Evolutionary conservation across 1,284 basidiomycete genomes (phyloP).

Genomic region (Entoloma clypeatum): DNA sequence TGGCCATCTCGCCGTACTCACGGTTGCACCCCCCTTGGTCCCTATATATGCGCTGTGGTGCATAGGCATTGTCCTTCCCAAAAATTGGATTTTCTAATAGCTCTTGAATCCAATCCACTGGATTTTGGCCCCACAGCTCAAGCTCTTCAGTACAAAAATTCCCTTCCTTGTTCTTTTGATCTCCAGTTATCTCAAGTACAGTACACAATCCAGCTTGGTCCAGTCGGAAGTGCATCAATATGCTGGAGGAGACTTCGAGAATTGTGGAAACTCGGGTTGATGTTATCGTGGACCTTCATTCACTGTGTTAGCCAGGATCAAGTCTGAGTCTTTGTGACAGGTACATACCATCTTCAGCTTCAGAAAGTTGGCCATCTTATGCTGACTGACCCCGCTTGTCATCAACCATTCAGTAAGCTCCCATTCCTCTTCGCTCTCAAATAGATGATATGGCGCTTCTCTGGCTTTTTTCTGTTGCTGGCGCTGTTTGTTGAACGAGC

Average conservation of each 20-base stretch:
- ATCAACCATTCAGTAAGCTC: conserved; percentile 8
- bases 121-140: conserved; percentile 7
- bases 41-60: too few relatives aligned
- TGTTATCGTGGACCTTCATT: conserved; percentile 9
- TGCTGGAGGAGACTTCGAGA: conserved; percentile 4
- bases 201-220: conserved; percentile 15
- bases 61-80: too few relatives aligned
- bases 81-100: too few relatives aligned
- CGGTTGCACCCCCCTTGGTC: too few relatives aligned
- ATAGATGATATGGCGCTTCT: conserved; percentile 1
- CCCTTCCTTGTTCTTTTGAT: too few relatives aligned
- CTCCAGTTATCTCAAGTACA: too few relatives aligned
- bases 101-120: too few relatives aligned
- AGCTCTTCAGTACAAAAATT: too few relatives aligned
- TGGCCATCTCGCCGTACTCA: too few relatives aligned
- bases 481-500: neutral
- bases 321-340: neutral
- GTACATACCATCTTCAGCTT: conserved; percentile 1
- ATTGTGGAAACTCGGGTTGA: conserved; percentile 13
- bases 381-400: conserved; percentile 9
- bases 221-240: conserved; percentile 12
- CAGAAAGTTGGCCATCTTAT: conserved; percentile 8
- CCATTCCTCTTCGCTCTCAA: conserved; percentile 5
- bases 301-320: neutral
- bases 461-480: neutral